These are phyloP conservation scores for Solanum medicagineum DNA, from an alignment of 257 asterid genomes.

Conservation along the genomic window DNA sequence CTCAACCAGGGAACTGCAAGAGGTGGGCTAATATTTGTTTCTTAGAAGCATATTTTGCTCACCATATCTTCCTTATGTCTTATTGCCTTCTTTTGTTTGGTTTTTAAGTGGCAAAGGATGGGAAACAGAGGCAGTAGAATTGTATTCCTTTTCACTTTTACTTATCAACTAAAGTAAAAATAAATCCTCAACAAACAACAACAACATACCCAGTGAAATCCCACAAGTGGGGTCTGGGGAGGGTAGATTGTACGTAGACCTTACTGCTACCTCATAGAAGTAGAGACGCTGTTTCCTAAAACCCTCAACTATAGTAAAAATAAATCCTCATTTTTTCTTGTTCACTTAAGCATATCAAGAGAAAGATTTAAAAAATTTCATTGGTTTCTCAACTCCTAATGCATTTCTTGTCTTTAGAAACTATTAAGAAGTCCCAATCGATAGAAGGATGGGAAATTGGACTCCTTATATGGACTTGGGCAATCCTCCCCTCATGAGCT, in stretches of 20 bases:
- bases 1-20: conserved; percentile 90
- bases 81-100: background rate
- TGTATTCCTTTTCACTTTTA: background rate
- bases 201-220: too few species aligned
- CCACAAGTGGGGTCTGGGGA: too few species aligned
- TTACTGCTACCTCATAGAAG: too few species aligned
- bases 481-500: too few species aligned
- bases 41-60: background rate
- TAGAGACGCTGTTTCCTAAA: too few species aligned
- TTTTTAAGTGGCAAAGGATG: background rate
- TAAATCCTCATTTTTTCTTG: background rate
- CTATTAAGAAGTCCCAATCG: too few species aligned
- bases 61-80: background rate
- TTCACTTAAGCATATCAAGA: background rate
- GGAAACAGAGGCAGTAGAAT: background rate
- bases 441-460: too few species aligned
- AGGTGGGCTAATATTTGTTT: conserved; percentile 23
- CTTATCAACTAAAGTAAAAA: background rate
- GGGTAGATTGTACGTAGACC: too few species aligned
- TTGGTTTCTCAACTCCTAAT: background rate
- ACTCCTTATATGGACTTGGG: too few species aligned
- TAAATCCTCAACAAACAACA: too few species aligned
- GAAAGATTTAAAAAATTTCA: background rate
- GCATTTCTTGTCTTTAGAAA: background rate
- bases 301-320: background rate